Conservation (phyloP, 139 green algal species). For the Coccomyxa sp. region DNA sequence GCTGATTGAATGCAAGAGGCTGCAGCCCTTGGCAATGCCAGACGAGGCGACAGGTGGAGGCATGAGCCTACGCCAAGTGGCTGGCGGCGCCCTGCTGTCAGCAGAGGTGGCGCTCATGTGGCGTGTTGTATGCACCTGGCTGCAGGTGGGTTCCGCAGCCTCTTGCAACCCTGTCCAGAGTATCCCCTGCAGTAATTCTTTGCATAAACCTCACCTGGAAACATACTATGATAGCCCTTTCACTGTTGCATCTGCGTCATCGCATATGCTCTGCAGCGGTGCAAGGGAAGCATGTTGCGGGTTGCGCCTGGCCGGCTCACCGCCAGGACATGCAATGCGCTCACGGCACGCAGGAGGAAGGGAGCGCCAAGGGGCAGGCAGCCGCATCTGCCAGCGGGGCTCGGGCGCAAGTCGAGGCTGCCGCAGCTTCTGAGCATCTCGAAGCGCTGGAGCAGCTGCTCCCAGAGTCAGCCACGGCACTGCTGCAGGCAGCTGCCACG, state of each 20-base stretch:
- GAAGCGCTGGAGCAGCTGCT: conserved; percentile 53
- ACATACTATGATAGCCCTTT: neutral
- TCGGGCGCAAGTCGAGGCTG: conserved; percentile 27
- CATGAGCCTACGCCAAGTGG: conserved; percentile 22
- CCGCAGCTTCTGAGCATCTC: conserved; percentile 29
- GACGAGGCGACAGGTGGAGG: conserved; percentile 22
- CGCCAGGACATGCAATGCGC: neutral
- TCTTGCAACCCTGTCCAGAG: neutral
- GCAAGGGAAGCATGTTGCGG: neutral
- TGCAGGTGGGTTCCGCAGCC: neutral
- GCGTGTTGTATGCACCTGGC: neutral
- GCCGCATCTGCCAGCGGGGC: conserved; percentile 35
- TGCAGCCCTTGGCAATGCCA: conserved; percentile 18
- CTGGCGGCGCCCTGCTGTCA: conserved; percentile 1
- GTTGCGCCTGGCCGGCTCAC: too few species aligned
- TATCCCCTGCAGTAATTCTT: neutral
- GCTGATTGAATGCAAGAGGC: conserved; percentile 21
- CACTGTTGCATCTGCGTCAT: neutral
- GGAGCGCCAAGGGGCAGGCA: conserved; percentile 20
- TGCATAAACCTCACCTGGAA: neutral
- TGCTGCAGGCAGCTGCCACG: conserved; percentile 25
- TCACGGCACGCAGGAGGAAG: conserved; percentile 2
- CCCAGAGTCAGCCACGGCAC: conserved; percentile 27
- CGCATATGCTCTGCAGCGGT: neutral
- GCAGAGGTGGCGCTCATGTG: conserved; percentile 36